A percentile compares a stretch with the other conserved stretches of the same genome.
Conservation (phyloP, 31 red algal species). For the Porphyra umbilicalis region DNA sequence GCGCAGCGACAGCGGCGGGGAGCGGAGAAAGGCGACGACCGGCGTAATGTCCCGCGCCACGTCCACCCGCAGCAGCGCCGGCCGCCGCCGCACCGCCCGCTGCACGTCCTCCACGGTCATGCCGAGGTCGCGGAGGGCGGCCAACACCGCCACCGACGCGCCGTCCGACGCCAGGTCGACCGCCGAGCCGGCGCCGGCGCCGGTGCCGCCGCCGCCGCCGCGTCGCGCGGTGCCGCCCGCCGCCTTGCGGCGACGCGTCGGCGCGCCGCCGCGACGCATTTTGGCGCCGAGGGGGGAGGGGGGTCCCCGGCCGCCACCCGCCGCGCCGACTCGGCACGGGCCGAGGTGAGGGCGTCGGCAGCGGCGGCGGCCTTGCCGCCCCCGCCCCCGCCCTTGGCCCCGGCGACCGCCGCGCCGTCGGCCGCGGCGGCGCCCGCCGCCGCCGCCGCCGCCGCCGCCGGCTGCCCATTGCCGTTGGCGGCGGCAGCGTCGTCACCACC, state of each 20-base stretch:
- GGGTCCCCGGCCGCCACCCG: not conserved
- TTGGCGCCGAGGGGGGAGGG: not conserved
- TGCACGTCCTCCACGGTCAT: not conserved
- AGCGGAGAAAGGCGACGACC: not conserved
- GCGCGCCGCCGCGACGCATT: not conserved
- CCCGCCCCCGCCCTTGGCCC: not conserved
- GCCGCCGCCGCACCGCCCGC: not conserved
- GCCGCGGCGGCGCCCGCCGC: not conserved
- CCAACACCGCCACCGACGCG: not conserved
- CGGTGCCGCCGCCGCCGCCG: not conserved
- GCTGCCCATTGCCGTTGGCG: not conserved
- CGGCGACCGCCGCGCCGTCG: not conserved
- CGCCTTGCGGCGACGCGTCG: not conserved
- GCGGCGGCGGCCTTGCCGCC: not conserved
- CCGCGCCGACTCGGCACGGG: not conserved
- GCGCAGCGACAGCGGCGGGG: not conserved
- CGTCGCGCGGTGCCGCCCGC: not conserved
- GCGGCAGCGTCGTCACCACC: not conserved
- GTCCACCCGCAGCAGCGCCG: not conserved
- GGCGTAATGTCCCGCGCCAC: not conserved
- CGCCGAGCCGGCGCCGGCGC: not conserved
- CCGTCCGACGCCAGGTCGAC: not conserved
- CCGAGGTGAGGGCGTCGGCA: not conserved
- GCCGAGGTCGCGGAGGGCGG: not conserved
- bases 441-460: not conserved